Percentiles rank a stretch among this genome's conserved stretches.
Evolutionary conservation across 441 rosid species (phyloP).

Genomic region (Bocquillonia castaneifolia): DNA sequence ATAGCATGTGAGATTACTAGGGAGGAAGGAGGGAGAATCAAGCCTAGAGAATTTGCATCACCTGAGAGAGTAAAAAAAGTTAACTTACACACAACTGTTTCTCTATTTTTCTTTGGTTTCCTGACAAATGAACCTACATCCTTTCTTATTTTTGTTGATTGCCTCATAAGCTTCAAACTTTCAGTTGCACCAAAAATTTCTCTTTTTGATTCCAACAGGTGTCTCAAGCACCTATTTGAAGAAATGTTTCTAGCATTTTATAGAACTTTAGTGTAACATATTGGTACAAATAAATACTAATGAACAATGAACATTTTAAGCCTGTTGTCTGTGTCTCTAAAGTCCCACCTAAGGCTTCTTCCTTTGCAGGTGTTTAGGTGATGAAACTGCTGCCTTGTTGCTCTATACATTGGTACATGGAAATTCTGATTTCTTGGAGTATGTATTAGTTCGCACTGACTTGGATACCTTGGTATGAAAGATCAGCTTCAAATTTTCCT

Average conservation of each 20-base stretch:
- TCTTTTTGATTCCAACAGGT: not conserved
- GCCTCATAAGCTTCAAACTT: not conserved
- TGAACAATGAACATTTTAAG: no score
- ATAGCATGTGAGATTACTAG: not conserved
- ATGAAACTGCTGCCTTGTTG: constrained; percentile 83
- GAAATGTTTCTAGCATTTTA: not conserved
- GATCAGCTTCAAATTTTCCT: constrained; percentile 8
- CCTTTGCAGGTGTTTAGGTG: constrained; percentile 77
- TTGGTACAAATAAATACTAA: not conserved
- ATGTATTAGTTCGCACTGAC: constrained; percentile 94
- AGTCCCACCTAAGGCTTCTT: constrained; percentile 22
- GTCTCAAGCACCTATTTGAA: not conserved
- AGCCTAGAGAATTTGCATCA: not conserved
- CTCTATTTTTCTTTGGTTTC: not conserved
- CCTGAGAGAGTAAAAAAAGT: not conserved
- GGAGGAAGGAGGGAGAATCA: no score
- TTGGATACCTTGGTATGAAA: constrained; percentile 85
- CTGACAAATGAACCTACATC: not conserved
- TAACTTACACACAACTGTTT: not conserved
- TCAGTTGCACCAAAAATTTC: not conserved
- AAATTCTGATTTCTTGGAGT: constrained; percentile 92
- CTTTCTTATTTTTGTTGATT: not conserved
- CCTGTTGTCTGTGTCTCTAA: constrained; percentile 22
- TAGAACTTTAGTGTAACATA: not conserved
- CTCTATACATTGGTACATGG: constrained; percentile 93